Evolutionary conservation across 257 asterid genomes (phyloP).

Genomic region (Nemophila menziesii): DNA sequence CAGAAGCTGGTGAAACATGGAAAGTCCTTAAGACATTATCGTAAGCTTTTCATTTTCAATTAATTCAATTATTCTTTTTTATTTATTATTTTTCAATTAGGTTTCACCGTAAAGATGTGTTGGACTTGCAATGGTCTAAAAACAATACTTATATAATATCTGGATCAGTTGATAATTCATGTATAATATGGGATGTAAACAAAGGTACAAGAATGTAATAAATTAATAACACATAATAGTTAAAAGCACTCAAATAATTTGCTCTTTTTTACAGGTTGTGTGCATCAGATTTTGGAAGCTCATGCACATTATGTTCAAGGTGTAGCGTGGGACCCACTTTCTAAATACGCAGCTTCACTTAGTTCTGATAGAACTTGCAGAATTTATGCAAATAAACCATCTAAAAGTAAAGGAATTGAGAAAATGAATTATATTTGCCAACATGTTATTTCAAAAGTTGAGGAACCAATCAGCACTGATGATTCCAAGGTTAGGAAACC

Average conservation of each 20-base stretch:
- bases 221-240: not conserved
- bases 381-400: slow-evolving; percentile 59
- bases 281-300: slow-evolving; percentile 75
- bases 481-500: slow-evolving; percentile 70
- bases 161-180: slow-evolving; percentile 96
- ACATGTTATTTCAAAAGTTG: slow-evolving; percentile 69
- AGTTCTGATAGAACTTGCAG: slow-evolving; percentile 97
- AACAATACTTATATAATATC: slow-evolving; percentile 77
- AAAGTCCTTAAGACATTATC: slow-evolving; percentile 62
- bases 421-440: slow-evolving; percentile 69
- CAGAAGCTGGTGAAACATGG: slow-evolving; percentile 77
- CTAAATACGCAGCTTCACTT: slow-evolving; percentile 74
- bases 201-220: slow-evolving; percentile 37
- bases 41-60: slow-evolving; percentile 45
- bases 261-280: slow-evolving; percentile 47
- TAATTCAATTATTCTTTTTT: not conserved
- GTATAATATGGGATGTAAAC: slow-evolving; percentile 88
- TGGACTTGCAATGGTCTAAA: slow-evolving; percentile 86
- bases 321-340: slow-evolving; percentile 92
- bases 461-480: slow-evolving; percentile 39
- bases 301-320: slow-evolving; percentile 97
- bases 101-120: slow-evolving; percentile 90
- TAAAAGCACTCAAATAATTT: not conserved
- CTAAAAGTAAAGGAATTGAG: slow-evolving; percentile 70
- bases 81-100: slow-evolving; percentile 28